Percentiles rank a stretch among this genome's conserved stretches.
Conservation (phyloP, 345 rosid genomes). For the Mercurialis annua region DNA sequence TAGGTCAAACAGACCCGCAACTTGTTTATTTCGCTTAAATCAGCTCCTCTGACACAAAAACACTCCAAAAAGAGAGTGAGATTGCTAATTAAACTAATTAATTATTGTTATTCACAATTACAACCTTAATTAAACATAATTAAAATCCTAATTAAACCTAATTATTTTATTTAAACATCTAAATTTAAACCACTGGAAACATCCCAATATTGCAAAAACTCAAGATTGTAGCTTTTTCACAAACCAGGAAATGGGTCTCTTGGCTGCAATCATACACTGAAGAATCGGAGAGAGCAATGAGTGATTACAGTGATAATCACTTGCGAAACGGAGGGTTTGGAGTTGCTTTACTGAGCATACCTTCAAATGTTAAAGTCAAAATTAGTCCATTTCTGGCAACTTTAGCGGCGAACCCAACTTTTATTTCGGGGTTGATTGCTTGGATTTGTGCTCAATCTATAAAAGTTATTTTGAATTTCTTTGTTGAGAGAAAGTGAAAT, state of each 20-base stretch:
- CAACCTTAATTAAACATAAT: no score
- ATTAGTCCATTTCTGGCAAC: constrained; percentile 79
- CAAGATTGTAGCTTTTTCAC: constrained; percentile 43
- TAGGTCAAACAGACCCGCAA: no score
- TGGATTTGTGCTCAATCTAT: constrained; percentile 73
- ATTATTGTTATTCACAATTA: no score
- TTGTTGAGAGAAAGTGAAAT: constrained; percentile 87
- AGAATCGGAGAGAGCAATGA: constrained; percentile 36
- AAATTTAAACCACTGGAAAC: no score
- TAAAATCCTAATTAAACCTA: no score
- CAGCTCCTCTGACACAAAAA: no score
- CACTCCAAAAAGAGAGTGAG: no score
- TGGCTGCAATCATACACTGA: constrained; percentile 34
- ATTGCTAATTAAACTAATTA: no score
- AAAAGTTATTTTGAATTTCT: constrained; percentile 74
- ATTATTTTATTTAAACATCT: no score
- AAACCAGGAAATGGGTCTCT: constrained; percentile 48
- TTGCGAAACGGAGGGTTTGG: constrained; percentile 57
- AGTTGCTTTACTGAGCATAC: constrained; percentile 58
- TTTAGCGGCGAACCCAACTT: constrained; percentile 77
- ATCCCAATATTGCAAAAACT: constrained; percentile 43
- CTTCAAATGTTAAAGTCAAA: constrained; percentile 60
- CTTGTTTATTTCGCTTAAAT: no score
- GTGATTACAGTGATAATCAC: constrained; percentile 24
- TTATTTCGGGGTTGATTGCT: constrained; percentile 72